These are phyloP conservation scores for Picea glauca DNA, from an alignment of 75 land plant genomes.

Conservation along the genomic window DNA sequence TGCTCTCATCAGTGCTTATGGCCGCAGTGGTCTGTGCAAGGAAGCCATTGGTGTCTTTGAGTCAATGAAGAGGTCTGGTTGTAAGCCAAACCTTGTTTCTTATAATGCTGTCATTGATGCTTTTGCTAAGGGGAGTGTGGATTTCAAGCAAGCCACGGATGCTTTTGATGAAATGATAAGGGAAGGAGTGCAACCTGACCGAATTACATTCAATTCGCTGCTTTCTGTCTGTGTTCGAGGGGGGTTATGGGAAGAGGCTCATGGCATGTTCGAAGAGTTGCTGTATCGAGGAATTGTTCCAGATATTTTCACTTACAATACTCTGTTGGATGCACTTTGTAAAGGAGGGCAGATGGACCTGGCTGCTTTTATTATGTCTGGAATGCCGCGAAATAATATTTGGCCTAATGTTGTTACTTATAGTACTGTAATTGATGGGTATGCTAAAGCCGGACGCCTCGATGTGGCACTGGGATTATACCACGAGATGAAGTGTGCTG, in stretches of 20 bases:
- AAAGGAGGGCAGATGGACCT: conserved; percentile 88
- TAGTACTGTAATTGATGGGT: conserved; percentile 92
- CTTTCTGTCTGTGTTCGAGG: conserved; percentile 86
- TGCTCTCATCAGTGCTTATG: conserved; percentile 88
- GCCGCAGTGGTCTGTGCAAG: conserved; percentile 59
- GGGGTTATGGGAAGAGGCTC: conserved; percentile 75
- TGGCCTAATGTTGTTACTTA: conserved; percentile 93
- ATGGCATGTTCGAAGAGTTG: conserved; percentile 76
- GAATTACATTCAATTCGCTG: conserved; percentile 90
- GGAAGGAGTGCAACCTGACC: conserved; percentile 82
- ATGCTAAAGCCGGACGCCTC: conserved; percentile 70
- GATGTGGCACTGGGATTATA: conserved; percentile 67
- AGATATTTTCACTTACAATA: conserved; percentile 91
- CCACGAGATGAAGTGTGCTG: conserved; percentile 70
- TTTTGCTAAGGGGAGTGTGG: conserved; percentile 89
- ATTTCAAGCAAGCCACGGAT: conserved; percentile 40
- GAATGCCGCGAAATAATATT: conserved; percentile 62
- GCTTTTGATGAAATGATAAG: conserved; percentile 77
- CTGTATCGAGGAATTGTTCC: conserved; percentile 67
- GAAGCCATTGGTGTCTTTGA: conserved; percentile 75
- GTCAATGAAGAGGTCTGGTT: conserved; percentile 61
- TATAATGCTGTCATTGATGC: conserved; percentile 96
- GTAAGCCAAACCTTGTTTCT: conserved; percentile 84
- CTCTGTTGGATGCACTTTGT: conserved; percentile 87
- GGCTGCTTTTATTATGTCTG: conserved; percentile 68